These are phyloP conservation scores for Falciphora oryzae DNA, from an alignment of 2,329 filamentous ascomycete genomes.

Conservation along the genomic window DNA sequence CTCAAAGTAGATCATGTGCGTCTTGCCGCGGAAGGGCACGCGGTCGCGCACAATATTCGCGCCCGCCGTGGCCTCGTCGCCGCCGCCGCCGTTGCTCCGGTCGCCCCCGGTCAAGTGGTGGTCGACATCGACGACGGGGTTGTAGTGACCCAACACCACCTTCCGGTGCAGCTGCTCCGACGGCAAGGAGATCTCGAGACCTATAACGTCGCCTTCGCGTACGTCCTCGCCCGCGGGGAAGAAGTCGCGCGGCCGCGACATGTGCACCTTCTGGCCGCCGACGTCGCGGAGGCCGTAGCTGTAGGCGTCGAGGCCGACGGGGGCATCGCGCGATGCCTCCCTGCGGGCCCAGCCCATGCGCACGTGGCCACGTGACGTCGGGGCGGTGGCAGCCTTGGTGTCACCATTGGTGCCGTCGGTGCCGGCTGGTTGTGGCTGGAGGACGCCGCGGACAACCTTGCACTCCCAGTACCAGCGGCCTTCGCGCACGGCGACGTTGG, in stretches of 20 bases:
- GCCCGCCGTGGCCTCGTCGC: constrained; percentile 24
- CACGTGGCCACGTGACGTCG: constrained; percentile 55
- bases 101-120: constrained; percentile 50
- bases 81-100: constrained; percentile 15
- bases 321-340: constrained; percentile 75
- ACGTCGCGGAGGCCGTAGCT: constrained; percentile 91
- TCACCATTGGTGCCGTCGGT: constrained; percentile 24
- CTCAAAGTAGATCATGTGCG: constrained; percentile 82
- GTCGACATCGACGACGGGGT: constrained; percentile 69
- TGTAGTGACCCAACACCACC: constrained; percentile 80
- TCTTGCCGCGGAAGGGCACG: constrained; percentile 89
- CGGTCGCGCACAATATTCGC: constrained; percentile 89
- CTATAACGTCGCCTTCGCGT: constrained; percentile 86
- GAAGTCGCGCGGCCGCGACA: constrained; percentile 89
- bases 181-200: constrained; percentile 85
- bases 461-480: constrained; percentile 94
- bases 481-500: constrained; percentile 84
- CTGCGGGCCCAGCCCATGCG: constrained; percentile 82
- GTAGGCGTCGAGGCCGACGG: constrained; percentile 84
- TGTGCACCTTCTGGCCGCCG: constrained; percentile 84
- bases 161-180: constrained; percentile 82
- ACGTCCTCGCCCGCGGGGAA: constrained; percentile 74
- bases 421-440: constrained; percentile 37
- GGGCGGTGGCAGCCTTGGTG: constrained; percentile 24
- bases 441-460: constrained; percentile 68